phyloP scores from a whole-genome alignment of 2,329 filamentous ascomycete genomes.

The Conoideocrella luteorostrata region DNA sequence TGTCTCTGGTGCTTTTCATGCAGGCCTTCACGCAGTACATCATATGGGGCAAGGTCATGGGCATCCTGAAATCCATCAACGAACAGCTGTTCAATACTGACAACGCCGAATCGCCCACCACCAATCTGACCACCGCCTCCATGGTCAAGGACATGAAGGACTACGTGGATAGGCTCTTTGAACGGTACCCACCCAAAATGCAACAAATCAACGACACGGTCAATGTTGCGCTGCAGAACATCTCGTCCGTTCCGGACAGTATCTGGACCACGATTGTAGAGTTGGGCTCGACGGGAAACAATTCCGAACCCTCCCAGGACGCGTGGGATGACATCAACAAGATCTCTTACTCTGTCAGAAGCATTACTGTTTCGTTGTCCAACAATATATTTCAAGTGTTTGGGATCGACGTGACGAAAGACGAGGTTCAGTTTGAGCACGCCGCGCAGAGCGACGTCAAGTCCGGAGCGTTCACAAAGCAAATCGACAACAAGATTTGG shows the following conservation, averaged over 20 bases:
- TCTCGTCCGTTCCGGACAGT: conserved; percentile 19
- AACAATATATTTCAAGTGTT: conserved; percentile 25
- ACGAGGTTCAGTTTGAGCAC: conserved; percentile 4
- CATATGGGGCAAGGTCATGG: conserved; percentile 35
- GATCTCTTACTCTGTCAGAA: conserved; percentile 8
- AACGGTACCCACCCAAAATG: conserved; percentile 22
- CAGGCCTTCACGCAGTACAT: conserved; percentile 55
- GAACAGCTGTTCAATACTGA: conserved; percentile 1
- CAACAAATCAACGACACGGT: conserved; percentile 13
- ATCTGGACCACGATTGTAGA: conserved; percentile 19
- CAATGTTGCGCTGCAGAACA: conserved; percentile 19
- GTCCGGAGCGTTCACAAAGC: conserved; percentile 7
- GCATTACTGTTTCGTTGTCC: conserved; percentile 17
- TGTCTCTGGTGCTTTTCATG: conserved; percentile 56
- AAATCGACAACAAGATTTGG: conserved; percentile 13
- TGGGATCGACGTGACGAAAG: conserved; percentile 22
- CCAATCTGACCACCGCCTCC: neutral
- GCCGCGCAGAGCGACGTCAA: neutral
- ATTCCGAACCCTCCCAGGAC: neutral
- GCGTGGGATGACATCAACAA: conserved; percentile 1
- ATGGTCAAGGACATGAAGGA: conserved; percentile 8
- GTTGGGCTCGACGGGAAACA: conserved; percentile 8
- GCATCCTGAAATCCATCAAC: conserved; percentile 19
- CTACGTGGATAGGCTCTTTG: conserved; percentile 16
- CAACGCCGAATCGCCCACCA: too few relatives aligned